Evolutionary conservation across 1,284 basidiomycete genomes (phyloP), one percentile per base, ranked within the genome.

Genomic region (Fomitopsis schrenkii): DNA sequence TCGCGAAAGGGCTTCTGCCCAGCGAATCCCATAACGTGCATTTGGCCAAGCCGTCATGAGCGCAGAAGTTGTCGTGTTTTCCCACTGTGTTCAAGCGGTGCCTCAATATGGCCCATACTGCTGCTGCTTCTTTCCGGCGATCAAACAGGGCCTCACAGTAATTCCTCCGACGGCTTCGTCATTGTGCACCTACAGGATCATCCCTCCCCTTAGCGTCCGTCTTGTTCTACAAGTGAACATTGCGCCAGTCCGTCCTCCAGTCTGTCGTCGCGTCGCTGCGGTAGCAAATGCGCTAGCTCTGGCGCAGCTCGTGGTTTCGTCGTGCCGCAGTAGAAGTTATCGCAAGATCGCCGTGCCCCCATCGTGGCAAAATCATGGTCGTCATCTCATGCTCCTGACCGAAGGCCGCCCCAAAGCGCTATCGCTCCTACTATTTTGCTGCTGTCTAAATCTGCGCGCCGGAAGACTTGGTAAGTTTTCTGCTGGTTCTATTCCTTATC

Each of bases 271-370:
- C 35, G 8, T 14, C 28, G 30, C 35, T 8, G 26, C n/a, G 28
- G 22, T 55, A 33, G 53, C 35, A 38, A 7, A 17, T 35, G 22
- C 35, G 36, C 6, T 41, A 28, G 35, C 55, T 33, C 41, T 41
- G 10, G 30, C 41, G 17, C 15, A 36, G 44, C 56, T 45, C 56
- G 56, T 57, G 56, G 41, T 26, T 22, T 19, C 56, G 28, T 22
- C 56, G 42, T 53, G 52, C 36, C 36, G 52, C 30, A n/a, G 28
- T 33, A 36, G 40, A 30, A 33, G 17, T 12, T 17, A 40, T 48
- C 36, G 33, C 52, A 38, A 53, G 57, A 58, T 58, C 57, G 30
- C 46, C 57, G 57, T 52, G n/a, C 19, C 22, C 57, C 46, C 57
- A 58, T 58, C 57, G 57, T 52, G 57, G 44, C 44, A 26, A 28